Base-by-base conservation (phyloP, 1,139 yeast species). In the Geotrichum fermentans region DNA sequence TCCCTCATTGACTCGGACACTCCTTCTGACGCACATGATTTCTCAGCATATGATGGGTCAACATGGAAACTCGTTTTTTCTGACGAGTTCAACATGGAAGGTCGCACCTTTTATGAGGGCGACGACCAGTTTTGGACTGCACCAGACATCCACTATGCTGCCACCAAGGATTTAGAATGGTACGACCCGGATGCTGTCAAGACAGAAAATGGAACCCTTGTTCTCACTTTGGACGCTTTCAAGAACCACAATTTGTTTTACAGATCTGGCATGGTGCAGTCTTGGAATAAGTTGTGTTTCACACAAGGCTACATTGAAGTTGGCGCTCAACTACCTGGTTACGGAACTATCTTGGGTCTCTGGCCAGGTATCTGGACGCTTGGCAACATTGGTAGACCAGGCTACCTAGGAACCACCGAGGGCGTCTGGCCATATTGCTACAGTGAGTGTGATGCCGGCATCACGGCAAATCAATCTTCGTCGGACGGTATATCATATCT, bases 301-400 rank as follows among this genome's bases (percentile, higher is more conserved):
- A 80, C 88, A 11, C 86, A 86, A 64, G 95, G 95, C 3, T 64
- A 72, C 40, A 58, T 87, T 29, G 92, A 83, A 62, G 74, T 83
- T 10, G 79, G 86, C 5, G 88, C 86, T 0, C 73, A 77, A 56
- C 67, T 87, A 53, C 92, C 95, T 16, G 83, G 83, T 52, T 77
- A 74, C 55, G 90, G 90, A 55, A 70, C 77, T 51, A 73, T 80
- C 22, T 73, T 80, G 8, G 95, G 95, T 38, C 70, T 86, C 51
- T 87, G 96, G 96, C 96, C 96, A 0, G 96, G 95, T 68, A 63
- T 85, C 50, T 87, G 96, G 96, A 75, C 92, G 1, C 73, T 87
- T 75, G 96, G 95, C 43, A 87, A 87, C 60, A 70, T 87, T 52
- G 96, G 85, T 28, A 75, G 95, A 58, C 88, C 96, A 0, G 96